Evolutionary conservation across 2,329 filamentous ascomycete genomes (phyloP), one percentile per base, ranked within the genome.

Genomic region (Apiospora kogelbergensis): DNA sequence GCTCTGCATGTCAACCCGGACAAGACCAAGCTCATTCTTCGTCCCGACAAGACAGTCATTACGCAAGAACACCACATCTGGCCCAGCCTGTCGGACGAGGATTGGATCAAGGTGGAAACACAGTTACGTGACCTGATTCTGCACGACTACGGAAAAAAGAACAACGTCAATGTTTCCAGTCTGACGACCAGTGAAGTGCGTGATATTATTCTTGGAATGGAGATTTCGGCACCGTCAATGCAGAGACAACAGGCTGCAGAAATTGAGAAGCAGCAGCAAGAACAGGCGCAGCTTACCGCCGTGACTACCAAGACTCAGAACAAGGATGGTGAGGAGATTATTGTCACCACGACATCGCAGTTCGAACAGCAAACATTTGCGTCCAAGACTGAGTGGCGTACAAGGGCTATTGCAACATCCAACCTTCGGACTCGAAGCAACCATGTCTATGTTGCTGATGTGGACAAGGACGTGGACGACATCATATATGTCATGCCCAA

Each of bases 101-200:
- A 97, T 72, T 99, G 96, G 96, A 96, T 99, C 82, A 98, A 98
- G 88, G 94, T 99, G n/a, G 96, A 99, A 85, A 94, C 94, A 63
- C 93, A 97, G 78, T 85, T 99, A 53, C 91, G 96, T 80, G 96
- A 99, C 84, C 84, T 99, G 73, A 99, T 99, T 76, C 80, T 99
- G 74, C 98, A 98, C 74, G 96, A 99, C 79, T 99, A 99, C 79
- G 96, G 96, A 78, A 99, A 98, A 89, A 99, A 99, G 88, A 99
- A 99, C 85, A 99, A 98, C 75, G 96, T 99, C 84, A 99, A 99
- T 76, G 95, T 96, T 15, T 97, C 97, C 20, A 97, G 94, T 80
- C 86, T 99, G 81, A 99, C 96, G 1, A 97, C 90, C 78, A 97
- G 93, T 76, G 96, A 99, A 88, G 96, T 99, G 66, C 91, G 96